Percentiles rank a stretch among this genome's conserved stretches.
phyloP scores from a whole-genome alignment of 2,329 filamentous ascomycete species.

The Verticillium albo-atrum region DNA sequence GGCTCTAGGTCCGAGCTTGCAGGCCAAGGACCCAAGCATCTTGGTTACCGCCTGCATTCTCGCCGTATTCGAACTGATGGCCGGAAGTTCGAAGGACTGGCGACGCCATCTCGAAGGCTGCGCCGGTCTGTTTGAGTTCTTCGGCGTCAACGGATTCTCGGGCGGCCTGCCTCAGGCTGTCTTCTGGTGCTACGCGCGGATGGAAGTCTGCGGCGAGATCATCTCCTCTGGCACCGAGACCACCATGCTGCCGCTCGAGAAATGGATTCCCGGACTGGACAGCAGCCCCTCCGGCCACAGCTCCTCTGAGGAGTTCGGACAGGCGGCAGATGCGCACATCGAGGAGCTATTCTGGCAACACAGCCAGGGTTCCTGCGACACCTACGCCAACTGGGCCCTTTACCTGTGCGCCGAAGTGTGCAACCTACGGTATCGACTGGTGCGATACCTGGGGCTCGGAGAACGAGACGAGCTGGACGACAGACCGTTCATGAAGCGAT shows the following conservation, averaged over 20 bases:
- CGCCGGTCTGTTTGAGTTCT: slow-evolving; percentile 45
- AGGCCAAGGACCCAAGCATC: slow-evolving; percentile 37
- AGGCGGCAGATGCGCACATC: slow-evolving; percentile 10
- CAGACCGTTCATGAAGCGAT: slow-evolving; percentile 31
- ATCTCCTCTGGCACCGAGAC: slow-evolving; percentile 44
- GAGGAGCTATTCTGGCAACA: slow-evolving; percentile 21
- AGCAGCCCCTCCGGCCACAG: neutral
- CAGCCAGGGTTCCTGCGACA: slow-evolving; percentile 32
- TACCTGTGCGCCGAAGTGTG: slow-evolving; percentile 46
- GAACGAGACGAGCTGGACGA: slow-evolving; percentile 32
- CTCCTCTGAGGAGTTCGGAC: neutral
- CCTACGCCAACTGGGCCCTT: slow-evolving; percentile 50
- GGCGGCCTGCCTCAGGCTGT: slow-evolving; percentile 43
- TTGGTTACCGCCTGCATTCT: slow-evolving; percentile 43
- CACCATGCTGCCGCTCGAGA: slow-evolving; percentile 42
- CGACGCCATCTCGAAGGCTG: slow-evolving; percentile 52
- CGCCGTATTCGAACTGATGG: slow-evolving; percentile 44
- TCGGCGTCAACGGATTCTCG: slow-evolving; percentile 41
- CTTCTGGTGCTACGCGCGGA: slow-evolving; percentile 55
- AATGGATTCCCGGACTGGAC: slow-evolving; percentile 34
- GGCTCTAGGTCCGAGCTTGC: slow-evolving; percentile 33
- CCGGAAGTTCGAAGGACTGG: slow-evolving; percentile 45
- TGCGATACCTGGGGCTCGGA: slow-evolving; percentile 32
- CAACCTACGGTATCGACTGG: slow-evolving; percentile 32
- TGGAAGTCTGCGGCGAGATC: slow-evolving; percentile 51